Base-by-base conservation (phyloP, 768 basidiomycete species). In the Tulasnella sp. region DNA sequence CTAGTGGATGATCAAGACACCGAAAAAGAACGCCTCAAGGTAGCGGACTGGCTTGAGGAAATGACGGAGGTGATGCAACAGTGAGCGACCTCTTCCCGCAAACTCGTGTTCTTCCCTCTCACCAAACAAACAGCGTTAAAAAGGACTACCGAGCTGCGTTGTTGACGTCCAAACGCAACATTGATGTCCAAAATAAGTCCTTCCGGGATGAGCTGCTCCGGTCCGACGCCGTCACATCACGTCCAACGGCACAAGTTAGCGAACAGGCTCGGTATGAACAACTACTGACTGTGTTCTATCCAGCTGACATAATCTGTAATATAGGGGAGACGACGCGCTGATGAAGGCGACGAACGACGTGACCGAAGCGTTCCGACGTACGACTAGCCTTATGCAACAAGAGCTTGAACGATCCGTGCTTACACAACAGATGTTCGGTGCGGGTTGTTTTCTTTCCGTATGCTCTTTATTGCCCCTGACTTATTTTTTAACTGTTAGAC, bases 361-460 rank as follows among this genome's bases (percentile, higher is more conserved):
- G 11, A 98, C 95, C 0, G 90, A 91, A 26, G 88, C 92, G 3
- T 83, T 98, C 9, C 88, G 92, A 63, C 86, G 95, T 40, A 98
- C 95, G 3, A 85, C 94, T 41, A 84, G 82, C 14, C 81, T 94
- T 4, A 93, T 99, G 92, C 93, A 96, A 80, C 87, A 86, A 44
- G 97, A 98, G 77, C 87, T 99, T 2, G 92, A 98, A 77, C 87
- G 88, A 29, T 95, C 92, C 0, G 92, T 95, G 6, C 84, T 96
- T 65, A 88, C 92, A 3, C 84, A 84, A 5, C 95, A 99, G 78
- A 87, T 95, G 78, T 86, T 98, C 41, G 91, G 93, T 91, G 83
- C 78, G 11, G 0, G 66, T 41, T 64, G 9, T 52, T 22, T 19
- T 19, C n/a, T 22, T 26, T 52, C 47, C n/a, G 47, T 26, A n/a